These are phyloP conservation scores for Heliophila coronopifolia DNA, from an alignment of 441 rosid species.

Conservation along the genomic window DNA sequence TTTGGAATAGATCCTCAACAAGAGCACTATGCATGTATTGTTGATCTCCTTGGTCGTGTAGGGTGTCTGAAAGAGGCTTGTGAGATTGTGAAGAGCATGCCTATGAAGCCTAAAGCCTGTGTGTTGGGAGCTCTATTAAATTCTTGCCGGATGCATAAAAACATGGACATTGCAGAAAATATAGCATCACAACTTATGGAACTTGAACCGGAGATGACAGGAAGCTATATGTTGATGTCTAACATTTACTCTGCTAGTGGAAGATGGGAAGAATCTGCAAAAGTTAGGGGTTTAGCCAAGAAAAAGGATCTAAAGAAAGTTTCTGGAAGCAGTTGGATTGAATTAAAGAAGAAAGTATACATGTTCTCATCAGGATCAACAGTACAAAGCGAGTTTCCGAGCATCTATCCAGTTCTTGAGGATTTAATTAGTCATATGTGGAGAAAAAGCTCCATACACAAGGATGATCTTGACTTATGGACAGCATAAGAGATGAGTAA, in stretches of 20 bases:
- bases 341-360: slow-evolving; percentile 25
- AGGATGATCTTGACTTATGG: slow-evolving; percentile 19
- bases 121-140: slow-evolving; percentile 38
- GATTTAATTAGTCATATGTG: slow-evolving; percentile 49
- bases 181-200: slow-evolving; percentile 26
- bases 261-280: slow-evolving; percentile 36
- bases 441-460: slow-evolving; percentile 14
- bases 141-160: slow-evolving; percentile 33
- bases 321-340: slow-evolving; percentile 38
- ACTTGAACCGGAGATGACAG: slow-evolving; percentile 34
- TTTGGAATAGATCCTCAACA: slow-evolving; percentile 34
- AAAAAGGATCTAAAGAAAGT: slow-evolving; percentile 35
- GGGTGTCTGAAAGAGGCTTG: slow-evolving; percentile 36
- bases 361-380: slow-evolving; percentile 39
- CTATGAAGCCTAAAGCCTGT: slow-evolving; percentile 36
- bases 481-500: slow-evolving; percentile 7
- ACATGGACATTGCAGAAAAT: slow-evolving; percentile 28
- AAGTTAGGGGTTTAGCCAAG: slow-evolving; percentile 27
- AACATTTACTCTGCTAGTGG: slow-evolving; percentile 37
- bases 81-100: slow-evolving; percentile 36
- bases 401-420: slow-evolving; percentile 37
- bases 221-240: slow-evolving; percentile 36
- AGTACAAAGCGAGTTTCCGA: slow-evolving; percentile 33
- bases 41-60: slow-evolving; percentile 44
- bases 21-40: slow-evolving; percentile 44